Base-by-base conservation (phyloP, 345 rosid genomes). In the Combretum micranthum region DNA sequence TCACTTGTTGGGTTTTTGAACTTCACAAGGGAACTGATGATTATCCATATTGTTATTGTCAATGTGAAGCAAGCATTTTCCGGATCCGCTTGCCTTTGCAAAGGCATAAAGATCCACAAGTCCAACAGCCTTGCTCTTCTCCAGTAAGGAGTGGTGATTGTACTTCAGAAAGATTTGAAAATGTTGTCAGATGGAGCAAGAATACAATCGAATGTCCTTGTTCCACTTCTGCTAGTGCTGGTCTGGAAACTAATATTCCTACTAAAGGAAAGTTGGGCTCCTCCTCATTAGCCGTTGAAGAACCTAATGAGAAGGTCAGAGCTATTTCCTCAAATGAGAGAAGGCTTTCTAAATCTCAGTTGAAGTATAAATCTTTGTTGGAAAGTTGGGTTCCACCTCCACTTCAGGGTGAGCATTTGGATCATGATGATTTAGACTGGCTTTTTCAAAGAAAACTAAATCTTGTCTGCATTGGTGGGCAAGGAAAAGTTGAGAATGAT, bases 81-180 rank as follows among this genome's bases (percentile, higher is more conserved):
- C 81, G 87, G 87, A 83, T 86, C 65, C 73, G 79, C 32, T 77
- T 86, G 82, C 85, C 90, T 70, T 32, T 63, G 37, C 79, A 77
- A 79, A 83, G 87, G 85, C 78, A 75, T 32, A 66, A 66, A 64
- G 75, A 73, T 79, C 77, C 50, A 13, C 73, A 72, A 66, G 72
- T 69, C 75, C 61, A 72, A 53, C 69, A 57, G 68, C 80, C 75
- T 37, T 69, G 49, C 71, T 39, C 77, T 72, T 53, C 81, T 67
- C 55, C 39, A 49, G 75, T 55, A 42, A 59, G 55, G 64, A 57
- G 50, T 45, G 47, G 58, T 55, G 50, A 46, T 42, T 39, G 26
- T 26, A 25, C 44, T 37, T 42, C 22, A 13, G 37, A 45, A 47
- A 62, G 26, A 52, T 48, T 48, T 56, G 75, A 60, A 59, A 46